Evolutionary conservation across 2,329 filamentous ascomycete species (phyloP).

Genomic region (Fusarium cicatricum): DNA sequence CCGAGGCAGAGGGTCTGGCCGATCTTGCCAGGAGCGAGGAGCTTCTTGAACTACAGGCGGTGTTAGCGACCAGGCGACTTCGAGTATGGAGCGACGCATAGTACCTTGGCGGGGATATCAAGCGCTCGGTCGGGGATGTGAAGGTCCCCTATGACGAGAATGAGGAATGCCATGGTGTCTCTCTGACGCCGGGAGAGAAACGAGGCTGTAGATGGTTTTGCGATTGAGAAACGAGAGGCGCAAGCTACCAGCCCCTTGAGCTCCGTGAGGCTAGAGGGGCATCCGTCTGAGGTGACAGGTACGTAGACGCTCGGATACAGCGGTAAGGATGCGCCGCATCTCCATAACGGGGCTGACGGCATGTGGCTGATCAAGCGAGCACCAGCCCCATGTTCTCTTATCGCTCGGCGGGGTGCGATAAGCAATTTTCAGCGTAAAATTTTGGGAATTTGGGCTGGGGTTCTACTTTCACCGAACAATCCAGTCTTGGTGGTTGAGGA

Average conservation of each 20-base stretch:
- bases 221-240: slow-evolving; percentile 32
- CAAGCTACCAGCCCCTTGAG: slow-evolving; percentile 40
- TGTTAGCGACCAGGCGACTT: slow-evolving; percentile 38
- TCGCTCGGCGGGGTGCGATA: slow-evolving; percentile 43
- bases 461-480: slow-evolving; percentile 43
- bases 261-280: slow-evolving; percentile 43
- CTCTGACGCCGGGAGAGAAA: slow-evolving; percentile 32
- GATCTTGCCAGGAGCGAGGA: slow-evolving; percentile 84
- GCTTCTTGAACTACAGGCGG: slow-evolving; percentile 76
- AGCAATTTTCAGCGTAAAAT: slow-evolving; percentile 41
- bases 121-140: slow-evolving; percentile 93
- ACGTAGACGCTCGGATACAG: slow-evolving; percentile 43
- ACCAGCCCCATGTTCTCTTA: slow-evolving; percentile 32
- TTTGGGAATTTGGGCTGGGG: slow-evolving; percentile 41
- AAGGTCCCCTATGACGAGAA: slow-evolving; percentile 90
- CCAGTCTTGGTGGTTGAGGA: slow-evolving; percentile 37
- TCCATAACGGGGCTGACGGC: slow-evolving; percentile 27
- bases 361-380: slow-evolving; percentile 21
- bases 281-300: slow-evolving; percentile 27
- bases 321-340: slow-evolving; percentile 36
- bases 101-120: slow-evolving; percentile 89
- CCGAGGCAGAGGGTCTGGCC: slow-evolving; percentile 82
- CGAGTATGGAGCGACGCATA: slow-evolving; percentile 15
- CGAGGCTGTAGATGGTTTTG: slow-evolving; percentile 30
- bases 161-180: slow-evolving; percentile 81